These are phyloP conservation scores for Nannochloris sp. DNA, from an alignment of 139 green algal genomes.

Conservation along the genomic window DNA sequence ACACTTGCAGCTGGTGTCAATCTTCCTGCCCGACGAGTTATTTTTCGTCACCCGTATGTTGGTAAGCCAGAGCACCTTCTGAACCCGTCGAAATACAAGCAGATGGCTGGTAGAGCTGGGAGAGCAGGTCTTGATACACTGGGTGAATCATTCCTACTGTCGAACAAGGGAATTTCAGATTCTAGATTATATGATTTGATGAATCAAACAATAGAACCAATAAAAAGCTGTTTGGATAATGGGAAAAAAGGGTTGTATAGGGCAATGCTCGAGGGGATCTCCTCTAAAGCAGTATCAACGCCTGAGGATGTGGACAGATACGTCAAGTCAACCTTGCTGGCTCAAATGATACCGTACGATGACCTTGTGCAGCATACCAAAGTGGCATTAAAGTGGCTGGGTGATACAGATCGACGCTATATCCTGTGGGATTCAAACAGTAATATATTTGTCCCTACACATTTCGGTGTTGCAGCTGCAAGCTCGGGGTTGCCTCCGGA, in stretches of 20 bases:
- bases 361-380: slow-evolving; percentile 36
- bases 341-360: slow-evolving; percentile 32
- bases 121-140: slow-evolving; percentile 36
- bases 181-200: slow-evolving; percentile 35
- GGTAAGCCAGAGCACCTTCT: slow-evolving; percentile 30
- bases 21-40: slow-evolving; percentile 76
- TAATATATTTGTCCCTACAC: slow-evolving; percentile 28
- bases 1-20: slow-evolving; percentile 89
- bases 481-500: slow-evolving; percentile 46
- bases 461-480: slow-evolving; percentile 58
- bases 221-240: slow-evolving; percentile 61
- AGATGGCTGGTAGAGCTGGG: slow-evolving; percentile 62
- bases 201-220: slow-evolving; percentile 21
- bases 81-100: slow-evolving; percentile 48
- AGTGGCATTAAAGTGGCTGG: slow-evolving; percentile 54
- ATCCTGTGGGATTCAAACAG: slow-evolving; percentile 24
- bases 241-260: slow-evolving; percentile 62
- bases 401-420: slow-evolving; percentile 26
- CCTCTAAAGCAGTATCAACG: slow-evolving; percentile 45
- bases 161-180: slow-evolving; percentile 11
- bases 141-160: slow-evolving; percentile 49
- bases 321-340: slow-evolving; percentile 66
- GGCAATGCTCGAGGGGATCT: slow-evolving; percentile 70
- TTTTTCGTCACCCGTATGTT: slow-evolving; percentile 59
- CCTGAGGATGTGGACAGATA: slow-evolving; percentile 56